Evolutionary conservation across 2,329 filamentous ascomycete genomes (phyloP).

Genomic region (Monilinia polystroma): DNA sequence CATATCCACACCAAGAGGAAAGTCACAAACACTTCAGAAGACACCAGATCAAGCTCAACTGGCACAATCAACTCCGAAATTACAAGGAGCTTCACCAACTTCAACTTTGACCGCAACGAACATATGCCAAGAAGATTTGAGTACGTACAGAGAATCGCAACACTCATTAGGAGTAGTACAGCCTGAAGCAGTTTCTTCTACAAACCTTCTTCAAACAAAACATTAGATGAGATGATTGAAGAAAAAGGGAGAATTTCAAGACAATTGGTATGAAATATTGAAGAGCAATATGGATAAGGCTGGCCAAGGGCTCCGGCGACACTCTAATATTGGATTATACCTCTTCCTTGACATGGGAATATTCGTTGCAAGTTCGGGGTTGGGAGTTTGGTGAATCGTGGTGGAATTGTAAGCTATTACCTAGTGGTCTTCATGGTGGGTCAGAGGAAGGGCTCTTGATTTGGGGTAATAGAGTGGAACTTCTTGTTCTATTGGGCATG

Average conservation of each 20-base stretch:
- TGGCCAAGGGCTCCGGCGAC: neutral
- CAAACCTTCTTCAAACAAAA: neutral
- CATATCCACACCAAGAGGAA: neutral
- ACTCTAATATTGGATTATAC: neutral
- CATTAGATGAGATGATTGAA: slow-evolving; percentile 10
- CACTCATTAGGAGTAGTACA: neutral
- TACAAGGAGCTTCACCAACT: neutral
- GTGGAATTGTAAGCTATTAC: neutral
- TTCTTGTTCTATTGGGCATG: neutral
- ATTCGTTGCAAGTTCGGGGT: neutral
- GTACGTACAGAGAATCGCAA: neutral
- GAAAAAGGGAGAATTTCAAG: neutral
- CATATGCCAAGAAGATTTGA: neutral
- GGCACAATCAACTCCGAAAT: neutral
- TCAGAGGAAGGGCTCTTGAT: too few species aligned
- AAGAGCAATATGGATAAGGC: neutral
- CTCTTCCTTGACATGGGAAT: neutral
- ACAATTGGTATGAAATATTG: neutral
- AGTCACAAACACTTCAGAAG: neutral
- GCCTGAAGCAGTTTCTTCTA: too few species aligned
- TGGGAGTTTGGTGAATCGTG: neutral
- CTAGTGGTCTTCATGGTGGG: neutral
- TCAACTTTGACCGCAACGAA: neutral
- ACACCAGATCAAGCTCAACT: neutral
- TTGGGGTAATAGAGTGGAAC: too few species aligned